Conservation (phyloP, 805 yeast genomes). For the Candida argentea region DNA sequence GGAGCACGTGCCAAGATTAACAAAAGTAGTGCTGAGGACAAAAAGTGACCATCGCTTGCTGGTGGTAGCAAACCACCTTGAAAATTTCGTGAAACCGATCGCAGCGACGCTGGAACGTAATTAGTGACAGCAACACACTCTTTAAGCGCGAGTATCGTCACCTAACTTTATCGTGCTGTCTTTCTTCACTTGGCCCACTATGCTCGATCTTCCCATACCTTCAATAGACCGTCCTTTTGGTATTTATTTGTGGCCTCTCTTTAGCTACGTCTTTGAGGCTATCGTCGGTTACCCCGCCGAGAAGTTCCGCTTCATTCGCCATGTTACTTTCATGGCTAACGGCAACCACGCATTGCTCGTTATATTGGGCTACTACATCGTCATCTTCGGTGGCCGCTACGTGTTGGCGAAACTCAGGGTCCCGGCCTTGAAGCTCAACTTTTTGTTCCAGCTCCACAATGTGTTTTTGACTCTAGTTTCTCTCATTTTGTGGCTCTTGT, state of each 20-base stretch:
- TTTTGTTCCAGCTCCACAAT: conserved; percentile 80
- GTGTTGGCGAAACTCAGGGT: conserved; percentile 40
- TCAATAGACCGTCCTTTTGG: conserved; percentile 42
- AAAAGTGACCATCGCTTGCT: too few relatives aligned
- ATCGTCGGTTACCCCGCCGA: conserved; percentile 49
- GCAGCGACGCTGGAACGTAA: too few relatives aligned
- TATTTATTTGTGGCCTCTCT: conserved; percentile 59
- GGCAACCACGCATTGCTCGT: conserved; percentile 41
- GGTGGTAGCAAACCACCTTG: too few relatives aligned
- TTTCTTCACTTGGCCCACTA: too few relatives aligned
- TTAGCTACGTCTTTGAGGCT: conserved; percentile 36
- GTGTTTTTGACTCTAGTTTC: conserved; percentile 63
- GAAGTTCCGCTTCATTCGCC: conserved; percentile 57
- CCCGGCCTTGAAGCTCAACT: conserved; percentile 64
- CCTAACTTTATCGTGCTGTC: too few relatives aligned
- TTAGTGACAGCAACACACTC: too few relatives aligned
- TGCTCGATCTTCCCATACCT: conserved; percentile 22
- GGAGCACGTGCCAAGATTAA: too few relatives aligned
- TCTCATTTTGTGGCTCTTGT: conserved; percentile 51
- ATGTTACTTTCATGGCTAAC: conserved; percentile 58
- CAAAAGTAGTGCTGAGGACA: too few relatives aligned
- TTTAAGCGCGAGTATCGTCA: too few relatives aligned
- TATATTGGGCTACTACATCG: conserved; percentile 30
- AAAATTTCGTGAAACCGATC: too few relatives aligned
- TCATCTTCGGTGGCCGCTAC: conserved; percentile 62